Evolutionary conservation across 169 alveolate species (phyloP), one percentile per base, ranked within the genome.

Genomic region (Plasmodium vivax): DNA sequence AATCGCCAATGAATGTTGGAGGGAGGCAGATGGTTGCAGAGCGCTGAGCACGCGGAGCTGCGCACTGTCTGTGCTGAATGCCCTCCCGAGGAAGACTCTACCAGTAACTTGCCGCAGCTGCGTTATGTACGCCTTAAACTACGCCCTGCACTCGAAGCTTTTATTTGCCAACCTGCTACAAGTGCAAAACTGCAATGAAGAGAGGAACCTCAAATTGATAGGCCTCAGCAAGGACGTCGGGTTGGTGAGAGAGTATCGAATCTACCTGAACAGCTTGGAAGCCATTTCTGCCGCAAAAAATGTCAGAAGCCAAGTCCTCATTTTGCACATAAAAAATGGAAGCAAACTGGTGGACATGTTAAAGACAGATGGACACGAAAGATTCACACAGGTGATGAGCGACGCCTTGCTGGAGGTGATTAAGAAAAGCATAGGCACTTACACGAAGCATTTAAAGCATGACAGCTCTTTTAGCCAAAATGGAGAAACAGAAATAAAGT

Each of bases 1-100:
- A 85, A 85, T 85, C 36, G 51, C 9, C 9, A 74, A 74, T 16
- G 87, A 85, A 32, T 85, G 93, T n/a, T 85, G 93, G 93, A 45
- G 81, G 1, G 34, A 51, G 41, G 82, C 30, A 54, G 51, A 85
- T 14, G 43, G 68, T 1, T 85, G 93, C 34, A 41, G 32, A 75
- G 30, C 38, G 9, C 38, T 85, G 80, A 75, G 54, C 16, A 8
- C 87, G 6, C 19, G 79, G 30, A 85, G 43, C 2, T 85, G 93
- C 27, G 9, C 84, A 5, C 19, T 85, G 45, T 34, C 93, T 47
- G 77, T 54, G 23, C 36, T 85, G 43, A 77, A n/a, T n/a, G 80
- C 45, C 51, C 27, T 85, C 0, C 93, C 93, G 5, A n/a, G 34
- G 19, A 85, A 32, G 27, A 23, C 58, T 0, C n/a, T 85, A 10